phyloP scores from a whole-genome alignment of 1,284 basidiomycete genomes.

The Ustilago hordei region DNA sequence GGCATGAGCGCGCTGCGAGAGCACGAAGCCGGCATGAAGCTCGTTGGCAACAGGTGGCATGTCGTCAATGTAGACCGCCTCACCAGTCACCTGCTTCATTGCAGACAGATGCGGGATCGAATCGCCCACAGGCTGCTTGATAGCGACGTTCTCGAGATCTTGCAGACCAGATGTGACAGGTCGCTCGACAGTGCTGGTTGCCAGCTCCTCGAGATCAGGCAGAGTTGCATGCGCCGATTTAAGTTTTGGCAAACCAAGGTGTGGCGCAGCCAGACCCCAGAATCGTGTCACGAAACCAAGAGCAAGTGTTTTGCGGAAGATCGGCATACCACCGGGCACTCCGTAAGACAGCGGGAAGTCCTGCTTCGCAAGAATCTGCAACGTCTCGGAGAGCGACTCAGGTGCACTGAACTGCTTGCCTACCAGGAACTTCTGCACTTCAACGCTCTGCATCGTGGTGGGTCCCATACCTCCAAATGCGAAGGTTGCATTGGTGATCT shows the following conservation, averaged over 20 bases:
- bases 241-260: constrained; percentile 37
- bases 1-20: constrained; percentile 68
- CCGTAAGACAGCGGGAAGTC: constrained; percentile 68
- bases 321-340: constrained; percentile 70
- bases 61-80: constrained; percentile 70
- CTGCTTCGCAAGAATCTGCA: constrained; percentile 46
- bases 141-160: constrained; percentile 56
- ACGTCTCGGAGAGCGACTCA: constrained; percentile 21
- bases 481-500: constrained; percentile 56
- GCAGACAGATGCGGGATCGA: constrained; percentile 67
- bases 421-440: constrained; percentile 54
- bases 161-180: constrained; percentile 51
- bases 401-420: constrained; percentile 32
- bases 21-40: constrained; percentile 67
- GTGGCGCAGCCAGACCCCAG: constrained; percentile 61
- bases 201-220: constrained; percentile 52
- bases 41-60: constrained; percentile 66
- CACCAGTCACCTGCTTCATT: constrained; percentile 70
- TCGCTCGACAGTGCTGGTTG: constrained; percentile 44
- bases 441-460: constrained; percentile 52
- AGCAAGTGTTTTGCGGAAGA: constrained; percentile 69
- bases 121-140: constrained; percentile 58
- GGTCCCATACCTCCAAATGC: constrained; percentile 70
- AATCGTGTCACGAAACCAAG: constrained; percentile 70
- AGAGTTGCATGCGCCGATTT: constrained; percentile 9